Base-by-base conservation (phyloP, 176 grass and related monocot genomes). In the Triticum dicoccoides region DNA sequence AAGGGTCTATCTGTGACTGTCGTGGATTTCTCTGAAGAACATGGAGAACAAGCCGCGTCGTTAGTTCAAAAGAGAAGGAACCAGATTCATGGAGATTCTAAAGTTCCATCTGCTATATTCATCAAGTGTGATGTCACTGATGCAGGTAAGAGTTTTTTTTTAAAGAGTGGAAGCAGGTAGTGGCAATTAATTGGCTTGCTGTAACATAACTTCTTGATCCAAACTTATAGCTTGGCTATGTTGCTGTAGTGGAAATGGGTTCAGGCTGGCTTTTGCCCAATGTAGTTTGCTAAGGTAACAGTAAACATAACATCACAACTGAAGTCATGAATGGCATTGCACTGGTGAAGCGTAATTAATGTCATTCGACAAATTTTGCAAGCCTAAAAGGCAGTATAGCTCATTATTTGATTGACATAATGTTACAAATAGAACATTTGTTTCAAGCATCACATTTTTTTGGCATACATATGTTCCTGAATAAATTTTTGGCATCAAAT, bases 71-170 rank as follows among this genome's bases (percentile, higher is more conserved):
- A 92, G 38, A 90, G 88, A 91, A 85, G 88, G 17, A 71, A 15
- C 47, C 90, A 82, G 37, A 84, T 95, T 24, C 86, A 76, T 86
- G 70, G 85, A 81, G 80, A 93, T 82, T 68, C 78, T 77, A 76
- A 66, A 88, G 66, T 93, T 71, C 96, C 93, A 18, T 88, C 78
- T 72, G 88, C 93, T 45, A 73, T 88, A 56, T 95, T 88, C 88
- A 15, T 98, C 34, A 95, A 93, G 54, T 98, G 96, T 63, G 96
- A 98, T 81, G 93, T 98, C 65, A 94, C 77, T 12, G 72, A 90
- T 88, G 9, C 89, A 77, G 91, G 96, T 95, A 89, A 93, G 83
- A 58, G 11, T 6, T n/a, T 18, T 15, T 76, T 30, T 37, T 37
- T 20, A 14, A 18, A 52, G 45, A 21, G 12, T 3, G 68, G 33